Percentiles rank a stretch among this genome's conserved stretches.
Evolutionary conservation across 371 early-diverging fungal genomes (phyloP).

Genomic region (Coemansia sp.): DNA sequence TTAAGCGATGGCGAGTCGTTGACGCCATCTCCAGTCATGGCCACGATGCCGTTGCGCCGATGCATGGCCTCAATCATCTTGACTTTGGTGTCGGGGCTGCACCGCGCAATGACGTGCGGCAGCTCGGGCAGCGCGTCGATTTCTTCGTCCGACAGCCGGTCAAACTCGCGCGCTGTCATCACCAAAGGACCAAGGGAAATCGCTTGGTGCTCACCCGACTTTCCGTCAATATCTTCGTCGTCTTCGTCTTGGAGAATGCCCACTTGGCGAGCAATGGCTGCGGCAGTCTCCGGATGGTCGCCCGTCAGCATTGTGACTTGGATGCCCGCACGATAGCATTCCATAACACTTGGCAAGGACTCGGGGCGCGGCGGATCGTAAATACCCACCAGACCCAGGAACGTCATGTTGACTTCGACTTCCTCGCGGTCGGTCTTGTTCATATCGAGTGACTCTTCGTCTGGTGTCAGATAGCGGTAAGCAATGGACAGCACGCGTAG

Average conservation of each 20-base stretch:
- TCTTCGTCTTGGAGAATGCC: constrained; percentile 68
- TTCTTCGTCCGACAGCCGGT: constrained; percentile 74
- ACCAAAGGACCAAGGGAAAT: constrained; percentile 58
- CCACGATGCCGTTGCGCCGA: constrained; percentile 81
- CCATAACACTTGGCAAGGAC: constrained; percentile 72
- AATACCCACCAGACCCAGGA: constrained; percentile 89
- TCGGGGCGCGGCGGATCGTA: constrained; percentile 89
- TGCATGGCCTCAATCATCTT: constrained; percentile 95
- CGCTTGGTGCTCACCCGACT: constrained; percentile 30
- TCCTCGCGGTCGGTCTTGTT: constrained; percentile 59
- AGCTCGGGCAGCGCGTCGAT: constrained; percentile 76
- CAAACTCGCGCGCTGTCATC: constrained; percentile 85
- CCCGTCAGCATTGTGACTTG: constrained; percentile 94
- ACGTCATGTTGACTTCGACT: constrained; percentile 73
- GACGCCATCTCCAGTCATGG: constrained; percentile 99
- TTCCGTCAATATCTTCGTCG: constrained; percentile 3
- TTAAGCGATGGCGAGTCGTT: constrained; percentile 98
- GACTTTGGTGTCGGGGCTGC: constrained; percentile 94
- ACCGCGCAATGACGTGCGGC: constrained; percentile 90
- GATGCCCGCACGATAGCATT: constrained; percentile 89
- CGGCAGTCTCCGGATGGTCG: constrained; percentile 89
- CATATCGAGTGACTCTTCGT: constrained; percentile 39
- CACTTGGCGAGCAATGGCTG: constrained; percentile 89
- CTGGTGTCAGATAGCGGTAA: constrained; percentile 52
- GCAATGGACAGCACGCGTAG: constrained; percentile 72